Base-by-base conservation (phyloP, 2,329 filamentous ascomycete genomes). In the Fusarium verrucosum region DNA sequence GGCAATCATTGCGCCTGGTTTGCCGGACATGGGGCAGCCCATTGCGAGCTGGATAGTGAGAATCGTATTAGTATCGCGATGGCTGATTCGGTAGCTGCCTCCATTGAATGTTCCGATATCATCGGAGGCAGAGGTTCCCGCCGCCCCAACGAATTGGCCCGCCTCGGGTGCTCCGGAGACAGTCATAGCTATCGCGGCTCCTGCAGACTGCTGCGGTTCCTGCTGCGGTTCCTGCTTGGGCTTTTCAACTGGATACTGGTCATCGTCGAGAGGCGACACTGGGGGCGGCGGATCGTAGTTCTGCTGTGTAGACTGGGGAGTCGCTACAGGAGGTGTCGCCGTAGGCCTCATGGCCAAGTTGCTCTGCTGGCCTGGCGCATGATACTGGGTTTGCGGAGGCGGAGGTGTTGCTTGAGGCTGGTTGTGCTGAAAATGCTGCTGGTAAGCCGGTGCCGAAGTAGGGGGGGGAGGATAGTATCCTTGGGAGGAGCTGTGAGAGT, bases 51-150 rank as follows among this genome's bases (percentile, higher is more conserved):
- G 94, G 20, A 97, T 78, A 0, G 94, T 98, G 62, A 97, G 78
- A 67, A 97, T 89, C 1, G 91, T 93, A 76, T 98, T 99, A 57
- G 87, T 89, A 76, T 97, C 93, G 20, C 95, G 85, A 74, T 99
- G 95, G 72, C 92, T 95, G 74, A 98, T 93, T 38, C 95, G 86
- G 75, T 94, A 99, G 73, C 91, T 94, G 13, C 95, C 95, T 16
- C 95, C 95, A 74, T 98, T 98, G 82, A 98, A 99, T 0, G 91
- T 95, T n/a, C 95, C 95, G 3, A 96, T 87, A 69, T 97, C 94
- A 76, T 98, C 95, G 25, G 87, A 82, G 1, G 85, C 95, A 26
- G 87, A 82, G 1, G 85, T 84, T 1, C 89, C 80, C 32, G 57
- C 62, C 0, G 85, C 87, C 26, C 91, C 91, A 7, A 82, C 75